Percentiles rank a stretch among this genome's conserved stretches.
phyloP scores from a whole-genome alignment of 345 rosid genomes.

The Capsella bursapastoris region DNA sequence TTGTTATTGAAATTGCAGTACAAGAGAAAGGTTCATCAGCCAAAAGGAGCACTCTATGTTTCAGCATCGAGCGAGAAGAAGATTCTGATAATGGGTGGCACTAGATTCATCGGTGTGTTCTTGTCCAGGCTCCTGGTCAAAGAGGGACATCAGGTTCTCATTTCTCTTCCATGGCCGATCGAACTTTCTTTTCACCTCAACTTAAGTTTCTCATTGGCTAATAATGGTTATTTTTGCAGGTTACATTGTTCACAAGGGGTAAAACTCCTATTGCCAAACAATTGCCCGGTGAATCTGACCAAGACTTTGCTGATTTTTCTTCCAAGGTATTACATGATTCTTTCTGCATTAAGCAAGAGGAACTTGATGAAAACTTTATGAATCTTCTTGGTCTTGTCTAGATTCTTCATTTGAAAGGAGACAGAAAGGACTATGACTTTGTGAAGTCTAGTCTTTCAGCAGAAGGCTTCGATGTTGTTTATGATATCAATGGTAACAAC shows the following conservation, averaged over 20 bases:
- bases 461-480: slow-evolving; percentile 90
- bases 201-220: background rate
- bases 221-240: slow-evolving; percentile 54
- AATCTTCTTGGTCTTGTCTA: slow-evolving; percentile 43
- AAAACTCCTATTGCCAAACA: slow-evolving; percentile 87
- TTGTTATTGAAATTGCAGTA: slow-evolving; percentile 55
- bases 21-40: slow-evolving; percentile 66
- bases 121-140: slow-evolving; percentile 89
- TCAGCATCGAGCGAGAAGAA: slow-evolving; percentile 82
- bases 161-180: slow-evolving; percentile 20
- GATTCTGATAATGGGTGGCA: slow-evolving; percentile 97
- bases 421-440: slow-evolving; percentile 90
- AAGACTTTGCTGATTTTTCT: slow-evolving; percentile 80
- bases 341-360: slow-evolving; percentile 16
- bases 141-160: slow-evolving; percentile 86
- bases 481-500: slow-evolving; percentile 82
- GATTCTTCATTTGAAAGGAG: slow-evolving; percentile 97
- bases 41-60: slow-evolving; percentile 71
- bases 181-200: background rate
- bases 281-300: slow-evolving; percentile 89
- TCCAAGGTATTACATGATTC: slow-evolving; percentile 64
- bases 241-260: slow-evolving; percentile 92
- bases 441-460: slow-evolving; percentile 95
- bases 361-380: background rate
- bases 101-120: slow-evolving; percentile 88